phyloP scores from a whole-genome alignment of 305 asterid genomes.

The Fraxinus xanthoxyloides region DNA sequence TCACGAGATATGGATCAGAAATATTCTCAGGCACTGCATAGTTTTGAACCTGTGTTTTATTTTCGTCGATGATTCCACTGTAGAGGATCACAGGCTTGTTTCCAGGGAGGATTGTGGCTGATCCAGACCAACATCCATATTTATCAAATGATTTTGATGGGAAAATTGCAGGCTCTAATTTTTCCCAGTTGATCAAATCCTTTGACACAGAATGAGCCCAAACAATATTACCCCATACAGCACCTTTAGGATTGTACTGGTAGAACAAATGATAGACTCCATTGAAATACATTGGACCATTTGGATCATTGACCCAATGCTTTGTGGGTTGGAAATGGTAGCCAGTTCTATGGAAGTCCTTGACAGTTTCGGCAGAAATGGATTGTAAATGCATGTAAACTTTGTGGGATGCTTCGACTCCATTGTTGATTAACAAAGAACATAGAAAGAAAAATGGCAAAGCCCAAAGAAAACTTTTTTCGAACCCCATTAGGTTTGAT shows the following conservation, averaged over 20 bases:
- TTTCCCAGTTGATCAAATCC: slow-evolving; percentile 58
- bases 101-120: slow-evolving; percentile 43
- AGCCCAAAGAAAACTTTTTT: neutral
- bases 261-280: slow-evolving; percentile 60
- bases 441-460: slow-evolving; percentile 14
- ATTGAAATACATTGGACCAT: slow-evolving; percentile 57
- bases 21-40: slow-evolving; percentile 43
- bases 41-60: slow-evolving; percentile 48
- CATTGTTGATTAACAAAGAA: slow-evolving; percentile 13
- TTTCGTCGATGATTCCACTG: slow-evolving; percentile 37
- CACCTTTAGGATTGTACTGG: slow-evolving; percentile 55
- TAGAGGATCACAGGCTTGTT: slow-evolving; percentile 47
- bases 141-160: slow-evolving; percentile 40
- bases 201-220: slow-evolving; percentile 62
- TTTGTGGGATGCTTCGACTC: slow-evolving; percentile 38
- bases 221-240: slow-evolving; percentile 47
- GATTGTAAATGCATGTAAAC: slow-evolving; percentile 27
- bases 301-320: slow-evolving; percentile 70
- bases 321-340: slow-evolving; percentile 64
- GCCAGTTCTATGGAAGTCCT: slow-evolving; percentile 38
- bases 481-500: slow-evolving; percentile 22
- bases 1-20: slow-evolving; percentile 44
- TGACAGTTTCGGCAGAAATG: slow-evolving; percentile 22
- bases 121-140: slow-evolving; percentile 68
- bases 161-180: slow-evolving; percentile 32